Evolutionary conservation across 176 grass and related monocot genomes (phyloP).

Genomic region (Oryza meyeriana): DNA sequence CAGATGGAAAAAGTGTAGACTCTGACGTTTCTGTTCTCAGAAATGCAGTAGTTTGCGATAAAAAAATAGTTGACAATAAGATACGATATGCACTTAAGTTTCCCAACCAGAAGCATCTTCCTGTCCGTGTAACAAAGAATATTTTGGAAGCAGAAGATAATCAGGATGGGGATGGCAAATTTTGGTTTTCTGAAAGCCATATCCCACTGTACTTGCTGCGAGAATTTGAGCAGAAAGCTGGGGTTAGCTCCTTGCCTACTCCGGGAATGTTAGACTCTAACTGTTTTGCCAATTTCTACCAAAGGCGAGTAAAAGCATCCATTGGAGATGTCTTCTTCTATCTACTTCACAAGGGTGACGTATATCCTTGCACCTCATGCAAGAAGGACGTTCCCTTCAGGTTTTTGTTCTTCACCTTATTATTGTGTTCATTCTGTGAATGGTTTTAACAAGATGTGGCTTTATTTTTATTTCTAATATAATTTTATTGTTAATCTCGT

Average conservation of each 20-base stretch:
- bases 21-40: constrained; percentile 65
- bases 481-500: constrained; percentile 39
- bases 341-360: constrained; percentile 69
- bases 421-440: constrained; percentile 20
- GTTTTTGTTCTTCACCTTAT: constrained; percentile 41
- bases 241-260: constrained; percentile 34
- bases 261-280: constrained; percentile 16
- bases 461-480: constrained; percentile 29
- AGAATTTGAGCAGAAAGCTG: constrained; percentile 68
- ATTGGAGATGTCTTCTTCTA: constrained; percentile 68
- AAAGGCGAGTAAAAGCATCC: constrained; percentile 40
- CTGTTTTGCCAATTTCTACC: constrained; percentile 41
- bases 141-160: constrained; percentile 75
- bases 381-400: constrained; percentile 74
- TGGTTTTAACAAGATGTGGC: constrained; percentile 17
- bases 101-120: constrained; percentile 86
- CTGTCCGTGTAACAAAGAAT: constrained; percentile 84
- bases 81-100: constrained; percentile 78
- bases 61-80: constrained; percentile 60
- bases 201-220: constrained; percentile 81
- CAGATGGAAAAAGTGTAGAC: constrained; percentile 69
- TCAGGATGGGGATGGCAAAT: constrained; percentile 48
- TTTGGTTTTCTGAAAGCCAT: constrained; percentile 94
- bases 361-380: constrained; percentile 76
- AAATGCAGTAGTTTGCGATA: constrained; percentile 94